phyloP scores from a whole-genome alignment of 371 early-diverging fungal species.

The Syncephalastrum monosporum region DNA sequence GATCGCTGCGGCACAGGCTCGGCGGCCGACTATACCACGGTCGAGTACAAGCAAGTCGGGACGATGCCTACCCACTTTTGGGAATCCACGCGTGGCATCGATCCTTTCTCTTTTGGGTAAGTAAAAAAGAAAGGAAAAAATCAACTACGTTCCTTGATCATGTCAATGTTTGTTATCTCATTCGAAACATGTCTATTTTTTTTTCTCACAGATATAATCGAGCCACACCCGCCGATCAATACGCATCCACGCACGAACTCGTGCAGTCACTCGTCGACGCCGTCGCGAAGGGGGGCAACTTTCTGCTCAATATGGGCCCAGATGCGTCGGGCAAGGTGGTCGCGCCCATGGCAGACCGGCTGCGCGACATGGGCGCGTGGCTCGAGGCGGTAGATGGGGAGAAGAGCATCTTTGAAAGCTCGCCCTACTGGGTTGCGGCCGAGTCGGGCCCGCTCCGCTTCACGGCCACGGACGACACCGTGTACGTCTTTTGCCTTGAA shows the following conservation, averaged over 20 bases:
- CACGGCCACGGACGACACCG: too few species aligned
- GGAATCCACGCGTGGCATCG: slow-evolving; percentile 22
- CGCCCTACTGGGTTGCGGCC: slow-evolving; percentile 10
- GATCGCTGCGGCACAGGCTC: slow-evolving; percentile 16
- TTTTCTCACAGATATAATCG: slow-evolving; percentile 13
- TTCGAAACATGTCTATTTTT: too few species aligned
- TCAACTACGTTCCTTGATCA: not conserved
- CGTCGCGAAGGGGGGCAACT: slow-evolving; percentile 29
- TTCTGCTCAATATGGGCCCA: slow-evolving; percentile 34
- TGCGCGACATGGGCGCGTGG: slow-evolving; percentile 25
- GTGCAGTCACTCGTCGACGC: slow-evolving; percentile 25
- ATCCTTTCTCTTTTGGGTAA: slow-evolving; percentile 19
- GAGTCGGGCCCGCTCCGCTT: too few species aligned
- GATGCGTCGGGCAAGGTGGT: slow-evolving; percentile 22
- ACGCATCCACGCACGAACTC: slow-evolving; percentile 20
- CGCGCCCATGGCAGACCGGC: slow-evolving; percentile 11
- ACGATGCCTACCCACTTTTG: slow-evolving; percentile 12
- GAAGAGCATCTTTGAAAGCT: slow-evolving; percentile 10
- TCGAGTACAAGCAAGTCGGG: slow-evolving; percentile 6
- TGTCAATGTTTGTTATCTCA: not conserved
- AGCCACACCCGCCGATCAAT: slow-evolving; percentile 24
- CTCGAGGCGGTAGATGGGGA: slow-evolving; percentile 7
- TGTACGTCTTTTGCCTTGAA: too few species aligned
- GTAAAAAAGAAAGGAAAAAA: too few species aligned
- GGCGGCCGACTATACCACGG: slow-evolving; percentile 12